These are phyloP conservation scores for Smittium mucronatum DNA, from an alignment of 371 early-diverging fungal genomes.

Conservation along the genomic window DNA sequence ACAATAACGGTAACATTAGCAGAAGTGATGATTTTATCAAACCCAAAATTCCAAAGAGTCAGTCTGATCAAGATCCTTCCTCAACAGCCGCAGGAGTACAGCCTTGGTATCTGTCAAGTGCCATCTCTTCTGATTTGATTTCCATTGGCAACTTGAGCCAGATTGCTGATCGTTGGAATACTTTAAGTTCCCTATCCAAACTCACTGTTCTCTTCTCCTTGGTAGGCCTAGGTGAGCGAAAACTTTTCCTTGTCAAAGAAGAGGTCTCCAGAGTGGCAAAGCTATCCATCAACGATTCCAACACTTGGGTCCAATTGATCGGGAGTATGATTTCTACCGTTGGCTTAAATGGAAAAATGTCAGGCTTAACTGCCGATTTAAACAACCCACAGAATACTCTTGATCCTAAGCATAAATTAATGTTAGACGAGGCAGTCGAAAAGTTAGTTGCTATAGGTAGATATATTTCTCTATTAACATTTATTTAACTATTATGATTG, in stretches of 20 bases:
- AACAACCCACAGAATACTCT: not conserved
- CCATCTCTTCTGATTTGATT: conserved; percentile 5
- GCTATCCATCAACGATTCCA: not conserved
- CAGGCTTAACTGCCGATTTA: not conserved
- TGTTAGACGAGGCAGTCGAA: not conserved
- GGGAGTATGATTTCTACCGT: conserved; percentile 6
- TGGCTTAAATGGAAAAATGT: conserved; percentile 7
- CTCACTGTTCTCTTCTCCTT: conserved; percentile 4
- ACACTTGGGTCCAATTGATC: not conserved
- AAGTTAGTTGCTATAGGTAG: conserved; percentile 1
- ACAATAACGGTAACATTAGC: no score
- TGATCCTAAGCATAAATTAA: not conserved
- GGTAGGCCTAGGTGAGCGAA: conserved; percentile 7
- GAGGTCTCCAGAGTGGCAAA: not conserved
- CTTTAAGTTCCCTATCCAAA: conserved; percentile 1
- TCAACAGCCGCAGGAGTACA: not conserved
- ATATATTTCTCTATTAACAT: not conserved
- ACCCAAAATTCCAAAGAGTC: not conserved
- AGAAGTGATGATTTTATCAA: not conserved
- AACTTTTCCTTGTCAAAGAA: conserved; percentile 5
- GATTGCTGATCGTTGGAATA: conserved; percentile 8
- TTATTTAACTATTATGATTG: no score
- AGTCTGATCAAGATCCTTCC: not conserved
- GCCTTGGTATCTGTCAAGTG: conserved; percentile 6
- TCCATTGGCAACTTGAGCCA: not conserved